These are phyloP conservation scores for Clavariopsis aquatica DNA, from an alignment of 495 filamentous ascomycete genomes.

Conservation along the genomic window DNA sequence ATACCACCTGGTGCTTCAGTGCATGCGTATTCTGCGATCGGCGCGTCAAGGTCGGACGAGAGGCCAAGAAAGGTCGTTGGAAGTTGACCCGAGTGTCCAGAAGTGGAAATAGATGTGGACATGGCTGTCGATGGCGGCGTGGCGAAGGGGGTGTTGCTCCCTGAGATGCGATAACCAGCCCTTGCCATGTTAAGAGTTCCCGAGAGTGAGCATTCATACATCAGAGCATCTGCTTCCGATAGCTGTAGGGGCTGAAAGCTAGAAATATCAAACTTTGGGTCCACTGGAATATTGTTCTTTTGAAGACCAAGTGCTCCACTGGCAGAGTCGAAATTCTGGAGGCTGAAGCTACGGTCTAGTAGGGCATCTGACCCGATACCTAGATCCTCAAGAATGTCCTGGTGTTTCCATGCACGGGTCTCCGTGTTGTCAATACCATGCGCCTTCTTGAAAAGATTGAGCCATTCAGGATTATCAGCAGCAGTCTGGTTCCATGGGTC, in stretches of 20 bases:
- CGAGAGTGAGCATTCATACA: slow-evolving; percentile 20
- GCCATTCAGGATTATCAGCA: slow-evolving; percentile 49
- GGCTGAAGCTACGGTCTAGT: slow-evolving; percentile 28
- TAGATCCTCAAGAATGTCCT: slow-evolving; percentile 33
- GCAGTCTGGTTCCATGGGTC: slow-evolving; percentile 49
- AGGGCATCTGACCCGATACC: slow-evolving; percentile 13
- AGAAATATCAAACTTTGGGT: not conserved
- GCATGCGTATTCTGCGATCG: slow-evolving; percentile 16
- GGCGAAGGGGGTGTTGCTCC: not conserved
- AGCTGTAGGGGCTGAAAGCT: not conserved
- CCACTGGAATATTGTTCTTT: not conserved
- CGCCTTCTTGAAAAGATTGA: slow-evolving; percentile 47
- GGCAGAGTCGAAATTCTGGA: slow-evolving; percentile 10
- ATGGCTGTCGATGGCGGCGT: not conserved
- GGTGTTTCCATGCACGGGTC: slow-evolving; percentile 2
- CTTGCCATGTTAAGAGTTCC: slow-evolving; percentile 1
- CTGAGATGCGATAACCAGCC: not conserved
- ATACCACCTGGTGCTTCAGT: not conserved
- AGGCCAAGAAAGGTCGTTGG: slow-evolving; percentile 7
- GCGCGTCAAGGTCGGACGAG: not conserved
- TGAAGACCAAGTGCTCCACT: not conserved
- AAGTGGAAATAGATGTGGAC: not conserved
- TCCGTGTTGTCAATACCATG: slow-evolving; percentile 32
- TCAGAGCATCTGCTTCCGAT: not conserved
- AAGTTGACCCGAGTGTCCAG: not conserved